A percentile compares a stretch with the other conserved stretches of the same genome.
These are phyloP conservation scores for Neurospora sp. DNA, from an alignment of 495 filamentous ascomycete genomes.

Conservation along the genomic window DNA sequence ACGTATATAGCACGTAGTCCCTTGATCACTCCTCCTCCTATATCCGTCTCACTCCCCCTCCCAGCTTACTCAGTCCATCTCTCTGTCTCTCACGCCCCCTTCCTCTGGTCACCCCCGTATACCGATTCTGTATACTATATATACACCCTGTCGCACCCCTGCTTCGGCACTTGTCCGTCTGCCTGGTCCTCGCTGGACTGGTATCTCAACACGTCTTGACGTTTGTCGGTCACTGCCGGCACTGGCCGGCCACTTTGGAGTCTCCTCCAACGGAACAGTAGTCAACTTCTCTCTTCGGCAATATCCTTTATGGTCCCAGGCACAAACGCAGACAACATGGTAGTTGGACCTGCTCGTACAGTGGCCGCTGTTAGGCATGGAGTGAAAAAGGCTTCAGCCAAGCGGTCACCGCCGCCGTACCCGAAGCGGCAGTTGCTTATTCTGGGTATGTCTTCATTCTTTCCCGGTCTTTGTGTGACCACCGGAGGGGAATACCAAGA, in stretches of 20 bases:
- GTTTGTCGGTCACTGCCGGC: not conserved
- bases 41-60: not conserved
- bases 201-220: not conserved
- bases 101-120: not conserved
- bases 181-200: not conserved
- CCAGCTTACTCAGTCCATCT: conserved; percentile 6
- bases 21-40: not conserved
- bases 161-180: conserved; percentile 2
- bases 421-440: conserved; percentile 57
- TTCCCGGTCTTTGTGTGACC: not conserved
- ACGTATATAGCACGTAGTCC: not conserved
- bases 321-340: conserved; percentile 9
- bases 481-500: not conserved
- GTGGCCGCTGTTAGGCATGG: not conserved
- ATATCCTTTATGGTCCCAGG: not conserved
- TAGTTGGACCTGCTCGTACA: conserved; percentile 1
- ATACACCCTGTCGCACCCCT: conserved; percentile 2
- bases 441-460: conserved; percentile 44
- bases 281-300: not conserved
- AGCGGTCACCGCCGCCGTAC: conserved; percentile 28
- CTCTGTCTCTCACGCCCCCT: not conserved
- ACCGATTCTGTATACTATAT: not conserved
- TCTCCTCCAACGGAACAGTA: not conserved
- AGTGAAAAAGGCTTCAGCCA: conserved; percentile 1
- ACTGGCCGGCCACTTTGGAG: not conserved